Percentiles rank a stretch among this genome's conserved stretches.
phyloP scores from a whole-genome alignment of 495 filamentous ascomycete genomes.

The Friedmanniomyces endolithicus region DNA sequence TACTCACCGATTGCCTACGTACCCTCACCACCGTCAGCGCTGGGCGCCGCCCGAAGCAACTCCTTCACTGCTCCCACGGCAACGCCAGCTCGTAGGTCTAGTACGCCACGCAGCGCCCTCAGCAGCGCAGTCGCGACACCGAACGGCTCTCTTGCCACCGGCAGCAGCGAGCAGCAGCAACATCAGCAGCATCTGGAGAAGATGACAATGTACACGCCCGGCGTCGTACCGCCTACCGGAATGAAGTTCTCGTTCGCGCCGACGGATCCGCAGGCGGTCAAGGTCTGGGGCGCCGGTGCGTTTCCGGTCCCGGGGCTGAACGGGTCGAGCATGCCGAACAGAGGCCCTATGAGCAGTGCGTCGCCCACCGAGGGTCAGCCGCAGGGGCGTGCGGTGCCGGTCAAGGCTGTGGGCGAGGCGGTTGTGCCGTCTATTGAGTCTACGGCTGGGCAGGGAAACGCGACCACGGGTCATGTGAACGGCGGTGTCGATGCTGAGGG shows the following conservation, averaged over 20 bases:
- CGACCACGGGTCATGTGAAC: not conserved
- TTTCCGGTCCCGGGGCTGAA: not conserved
- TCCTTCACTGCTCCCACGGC: not conserved
- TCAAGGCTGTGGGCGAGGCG: not conserved
- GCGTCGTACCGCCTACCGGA: not conserved
- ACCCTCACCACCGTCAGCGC: not conserved
- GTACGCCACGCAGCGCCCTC: not conserved
- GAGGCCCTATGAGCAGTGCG: constrained; percentile 8
- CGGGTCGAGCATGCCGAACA: constrained; percentile 5
- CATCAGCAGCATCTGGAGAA: constrained; percentile 2
- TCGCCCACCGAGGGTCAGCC: not conserved
- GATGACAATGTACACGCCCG: not conserved
- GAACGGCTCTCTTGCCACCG: not conserved
- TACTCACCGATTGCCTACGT: not conserved
- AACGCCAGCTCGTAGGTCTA: not conserved
- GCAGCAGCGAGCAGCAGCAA: not conserved
- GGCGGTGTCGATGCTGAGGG: not conserved
- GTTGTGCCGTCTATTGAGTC: not conserved
- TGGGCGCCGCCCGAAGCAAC: not conserved
- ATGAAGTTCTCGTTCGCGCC: constrained; percentile 19
- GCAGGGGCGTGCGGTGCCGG: not conserved
- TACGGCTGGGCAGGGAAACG: not conserved
- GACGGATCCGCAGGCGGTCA: not conserved
- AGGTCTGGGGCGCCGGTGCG: constrained; percentile 4
- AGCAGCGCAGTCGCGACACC: not conserved